phyloP scores from a whole-genome alignment of 345 rosid genomes.

The Litchi chinensis region DNA sequence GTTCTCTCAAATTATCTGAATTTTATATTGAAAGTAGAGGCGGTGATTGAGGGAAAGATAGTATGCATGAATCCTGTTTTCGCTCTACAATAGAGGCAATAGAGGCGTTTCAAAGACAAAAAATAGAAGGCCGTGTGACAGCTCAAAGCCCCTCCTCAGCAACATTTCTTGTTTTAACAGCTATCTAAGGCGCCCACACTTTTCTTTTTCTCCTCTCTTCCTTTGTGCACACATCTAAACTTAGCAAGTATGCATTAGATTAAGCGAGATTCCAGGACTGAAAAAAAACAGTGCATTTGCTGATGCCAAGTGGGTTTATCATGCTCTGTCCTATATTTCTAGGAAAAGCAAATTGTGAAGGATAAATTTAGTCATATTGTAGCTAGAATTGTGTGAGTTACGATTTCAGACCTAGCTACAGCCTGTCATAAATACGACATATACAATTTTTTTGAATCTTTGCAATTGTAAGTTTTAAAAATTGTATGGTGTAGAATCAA shows the following conservation, averaged over 20 bases:
- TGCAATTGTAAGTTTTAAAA: too few species aligned
- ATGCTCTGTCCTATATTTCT: constrained; percentile 8
- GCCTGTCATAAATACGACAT: too few species aligned
- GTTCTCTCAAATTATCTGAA: neutral
- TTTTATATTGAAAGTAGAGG: constrained; percentile 21
- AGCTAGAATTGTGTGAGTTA: neutral
- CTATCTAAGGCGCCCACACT: neutral
- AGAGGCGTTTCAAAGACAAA: constrained; percentile 11
- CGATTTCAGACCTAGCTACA: neutral
- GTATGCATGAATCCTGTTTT: constrained; percentile 31
- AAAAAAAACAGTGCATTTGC: neutral
- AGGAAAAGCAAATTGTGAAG: neutral
- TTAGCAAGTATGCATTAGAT: constrained; percentile 11
- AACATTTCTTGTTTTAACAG: constrained; percentile 7
- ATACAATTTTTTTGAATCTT: too few species aligned
- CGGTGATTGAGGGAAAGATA: constrained; percentile 32
- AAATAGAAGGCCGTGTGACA: neutral
- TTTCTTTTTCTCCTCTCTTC: neutral
- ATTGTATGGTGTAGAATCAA: too few species aligned
- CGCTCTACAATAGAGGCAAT: neutral
- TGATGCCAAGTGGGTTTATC: constrained; percentile 13
- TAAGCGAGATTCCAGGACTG: constrained; percentile 10
- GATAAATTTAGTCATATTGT: neutral
- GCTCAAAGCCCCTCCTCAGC: neutral
- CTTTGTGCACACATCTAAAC: neutral